Evolutionary conservation across 1,284 basidiomycete species (phyloP), one percentile per base, ranked within the genome.

Genomic region (Naganishia albida): DNA sequence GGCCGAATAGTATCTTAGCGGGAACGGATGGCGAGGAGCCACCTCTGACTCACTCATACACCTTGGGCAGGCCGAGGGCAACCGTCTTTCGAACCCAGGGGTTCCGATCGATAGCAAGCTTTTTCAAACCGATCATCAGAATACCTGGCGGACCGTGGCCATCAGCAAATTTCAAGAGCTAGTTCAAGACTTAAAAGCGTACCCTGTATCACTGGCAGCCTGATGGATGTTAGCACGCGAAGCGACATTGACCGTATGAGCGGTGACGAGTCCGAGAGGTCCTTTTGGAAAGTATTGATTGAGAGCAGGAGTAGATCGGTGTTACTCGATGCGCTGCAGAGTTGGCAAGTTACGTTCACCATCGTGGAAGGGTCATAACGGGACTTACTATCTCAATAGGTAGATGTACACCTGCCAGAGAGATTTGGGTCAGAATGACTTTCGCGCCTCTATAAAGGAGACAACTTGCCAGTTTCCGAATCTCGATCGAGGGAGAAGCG

Each of bases 251-350:
- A 90, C 34, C 91, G 86, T 65, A 94, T 94, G 71, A 98, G 85
- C 0, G 96, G 95, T 67, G 89, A 96, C 8, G 87, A 82, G 74
- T 99, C 95, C 1, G 88, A 87, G 20, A 99, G 83, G 80, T 99
- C 96, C 77, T 93, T 93, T 79, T 99, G 96, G 76, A 98, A 98
- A 12, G 95, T 96, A 80, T 99, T 99, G 83, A 99, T 96, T 7
- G 93, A 95, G 26, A 99, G 84, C 42, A 99, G 81, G 0, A 96
- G 90, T 60, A 99, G 86, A 78, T 99, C 96, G 8, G 95, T 94
- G 73, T 94, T 92, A 55, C 88, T 86, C 54, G 90, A 87, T 50
- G 95, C 93, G 78, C 76, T 77, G 49, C 10, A 20, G n/a, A 48
- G 8, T 40, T 15, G 26, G 39, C 2, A 49, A 30, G 43, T n/a